These are phyloP conservation scores for Aegle marmelos DNA, from an alignment of 345 rosid species.

Conservation along the genomic window DNA sequence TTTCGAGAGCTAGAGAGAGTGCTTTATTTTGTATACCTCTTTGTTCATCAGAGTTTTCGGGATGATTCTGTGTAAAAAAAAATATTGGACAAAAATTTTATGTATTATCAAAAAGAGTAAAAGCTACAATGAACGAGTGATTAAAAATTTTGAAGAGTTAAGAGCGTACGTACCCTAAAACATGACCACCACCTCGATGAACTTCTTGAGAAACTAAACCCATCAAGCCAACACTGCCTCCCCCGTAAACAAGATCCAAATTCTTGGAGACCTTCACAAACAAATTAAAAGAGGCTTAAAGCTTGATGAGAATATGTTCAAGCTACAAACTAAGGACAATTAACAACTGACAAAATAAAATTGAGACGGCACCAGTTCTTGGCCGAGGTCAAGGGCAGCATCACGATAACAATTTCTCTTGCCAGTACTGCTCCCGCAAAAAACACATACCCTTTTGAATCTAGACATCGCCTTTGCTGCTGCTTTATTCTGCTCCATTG, in stretches of 20 bases:
- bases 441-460: constrained; percentile 82
- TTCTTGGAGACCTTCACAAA: constrained; percentile 44
- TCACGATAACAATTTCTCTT: constrained; percentile 61
- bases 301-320: neutral
- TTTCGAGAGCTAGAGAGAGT: too few species aligned
- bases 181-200: constrained; percentile 64
- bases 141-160: too few species aligned
- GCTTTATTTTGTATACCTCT: constrained; percentile 45
- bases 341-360: neutral
- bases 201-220: constrained; percentile 69
- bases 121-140: neutral
- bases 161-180: constrained; percentile 46
- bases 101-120: neutral
- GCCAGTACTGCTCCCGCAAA: constrained; percentile 90
- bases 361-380: constrained; percentile 52
- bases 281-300: neutral
- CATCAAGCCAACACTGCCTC: constrained; percentile 75
- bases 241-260: constrained; percentile 70
- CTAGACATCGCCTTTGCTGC: constrained; percentile 24
- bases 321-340: neutral
- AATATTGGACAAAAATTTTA: neutral
- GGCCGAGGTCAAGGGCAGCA: constrained; percentile 80
- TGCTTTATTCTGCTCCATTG: constrained; percentile 29
- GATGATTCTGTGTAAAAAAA: constrained; percentile 49
- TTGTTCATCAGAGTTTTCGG: constrained; percentile 86